Evolutionary conservation across 179 eudicot genomes (phyloP), one percentile per base, ranked within the genome.

Genomic region (Actinidia chinensis): DNA sequence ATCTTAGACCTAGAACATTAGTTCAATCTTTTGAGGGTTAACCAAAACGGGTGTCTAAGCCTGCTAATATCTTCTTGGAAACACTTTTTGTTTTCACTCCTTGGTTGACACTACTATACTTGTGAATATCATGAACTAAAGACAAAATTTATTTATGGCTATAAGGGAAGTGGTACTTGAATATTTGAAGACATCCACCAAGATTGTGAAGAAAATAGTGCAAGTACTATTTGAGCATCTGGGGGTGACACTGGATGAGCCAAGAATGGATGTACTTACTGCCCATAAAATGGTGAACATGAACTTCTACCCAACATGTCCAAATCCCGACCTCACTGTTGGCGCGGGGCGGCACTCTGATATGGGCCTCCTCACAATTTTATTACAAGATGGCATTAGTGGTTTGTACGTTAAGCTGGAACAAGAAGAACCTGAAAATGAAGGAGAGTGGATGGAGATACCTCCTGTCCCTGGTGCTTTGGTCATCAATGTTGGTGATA

Each of bases 261-360:
- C 80, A 4, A 77, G 13, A 74, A 33, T 74, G 3, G 78, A 84
- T 5, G 66, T 25, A 40, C 77, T 84, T 6, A 73, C 6, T 7
- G 82, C 84, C 0, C 11, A 22, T 1, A 84, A 40, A 23, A 79
- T 75, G 76, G 84, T 84, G 8, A 84, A 81, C 82, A 76, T 82
- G 79, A 84, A 84, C 82, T 84, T 75, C 46, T 84, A 84, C 66
- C 87, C 87, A 7, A 18, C 78, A 42, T 84, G 87, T 20, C 87
- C 84, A 1, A 81, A 82, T 23, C 84, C 87, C 17, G 87, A 84
- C 8, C 78, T 81, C 20, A 84, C 86, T 1, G 70, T 84, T 0
- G 86, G 86, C 3, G 86, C 81, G 20, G 86, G 86, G 6, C 82
- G 84, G 11, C 87, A 84, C 74, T 84, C 87, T 1, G 87, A 84